Conservation (phyloP, 306 rosid species). For the Medicago ruthenica region DNA sequence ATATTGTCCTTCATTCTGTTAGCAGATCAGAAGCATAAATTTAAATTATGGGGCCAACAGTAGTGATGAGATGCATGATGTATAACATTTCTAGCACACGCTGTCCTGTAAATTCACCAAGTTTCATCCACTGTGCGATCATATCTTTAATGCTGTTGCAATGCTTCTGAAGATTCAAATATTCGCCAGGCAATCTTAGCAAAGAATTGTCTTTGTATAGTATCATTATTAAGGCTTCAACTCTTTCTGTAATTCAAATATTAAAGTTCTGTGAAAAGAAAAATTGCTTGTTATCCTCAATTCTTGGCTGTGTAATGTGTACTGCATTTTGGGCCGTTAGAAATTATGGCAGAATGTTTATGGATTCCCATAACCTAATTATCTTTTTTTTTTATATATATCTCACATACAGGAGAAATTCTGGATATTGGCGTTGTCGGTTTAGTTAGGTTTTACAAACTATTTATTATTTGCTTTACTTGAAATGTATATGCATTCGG, state of each 20-base stretch:
- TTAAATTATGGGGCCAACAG: conserved; percentile 43
- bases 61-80: conserved; percentile 35
- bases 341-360: background rate
- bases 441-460: too few species aligned
- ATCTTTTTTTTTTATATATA: too few species aligned
- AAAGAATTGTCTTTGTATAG: conserved; percentile 29
- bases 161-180: conserved; percentile 39
- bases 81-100: conserved; percentile 20
- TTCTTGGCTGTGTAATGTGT: conserved; percentile 2
- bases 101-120: conserved; percentile 23
- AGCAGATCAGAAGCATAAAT: conserved; percentile 61
- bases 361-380: too few species aligned
- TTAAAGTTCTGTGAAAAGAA: conserved; percentile 9
- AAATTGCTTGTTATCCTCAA: background rate
- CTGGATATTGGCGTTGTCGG: too few species aligned
- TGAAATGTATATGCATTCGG: too few species aligned
- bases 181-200: conserved; percentile 14
- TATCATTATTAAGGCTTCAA: conserved; percentile 20
- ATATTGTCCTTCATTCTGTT: conserved; percentile 13
- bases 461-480: too few species aligned
- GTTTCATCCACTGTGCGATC: conserved; percentile 35
- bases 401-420: too few species aligned
- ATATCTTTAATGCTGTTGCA: conserved; percentile 22
- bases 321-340: too few species aligned
- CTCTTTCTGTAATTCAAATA: background rate